Evolutionary conservation across 1,284 basidiomycete genomes (phyloP), one percentile per base, ranked within the genome.

Genomic region (Apiotrichum montevideense): DNA sequence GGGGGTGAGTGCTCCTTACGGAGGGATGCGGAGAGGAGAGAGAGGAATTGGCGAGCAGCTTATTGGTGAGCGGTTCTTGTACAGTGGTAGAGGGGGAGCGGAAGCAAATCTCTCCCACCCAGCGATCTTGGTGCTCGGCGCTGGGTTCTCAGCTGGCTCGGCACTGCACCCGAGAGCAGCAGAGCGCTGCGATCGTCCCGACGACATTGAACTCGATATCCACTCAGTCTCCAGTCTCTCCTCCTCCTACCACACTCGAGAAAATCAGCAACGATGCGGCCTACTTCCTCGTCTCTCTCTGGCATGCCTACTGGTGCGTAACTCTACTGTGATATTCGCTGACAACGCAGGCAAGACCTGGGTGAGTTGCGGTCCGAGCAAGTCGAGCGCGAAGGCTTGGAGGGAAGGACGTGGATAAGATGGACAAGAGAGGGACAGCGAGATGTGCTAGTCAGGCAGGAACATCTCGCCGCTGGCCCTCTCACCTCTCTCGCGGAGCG

Each of bases 221-320:
- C 21, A 21, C 21, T 21, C 21, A 21, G 21, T 21, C 21, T 21
- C 21, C 21, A 21, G 21, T 21, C 21, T 21, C 21, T 21, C 21
- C 21, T 21, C 48, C 39, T 14, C 56, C 54, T 14, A 44, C 41
- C 55, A 54, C 50, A 51, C 42, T 34, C 32, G 44, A 50, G 35
- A 56, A 51, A 48, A 55, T 51, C 32, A 55, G n/a, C 40, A 71
- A 81, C 71, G 55, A 87, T 88, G 90, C 83, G 84, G 50, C 50
- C 50, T n/a, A 43, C 50, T 15, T 15, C 40, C 13, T 41, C 42
- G 41, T 14, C 32, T 6, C n/a, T 15, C n/a, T 82, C 83, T 66
- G 86, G 85, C 34, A 92, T 92, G 88, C 90, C 90, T 59, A 62
- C 63, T 35, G 75, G 77, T 79, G 57, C 86, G 88, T 80, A 78